These are phyloP conservation scores for Monilinia laxa DNA, from an alignment of 2,329 filamentous ascomycete genomes.

Conservation along the genomic window DNA sequence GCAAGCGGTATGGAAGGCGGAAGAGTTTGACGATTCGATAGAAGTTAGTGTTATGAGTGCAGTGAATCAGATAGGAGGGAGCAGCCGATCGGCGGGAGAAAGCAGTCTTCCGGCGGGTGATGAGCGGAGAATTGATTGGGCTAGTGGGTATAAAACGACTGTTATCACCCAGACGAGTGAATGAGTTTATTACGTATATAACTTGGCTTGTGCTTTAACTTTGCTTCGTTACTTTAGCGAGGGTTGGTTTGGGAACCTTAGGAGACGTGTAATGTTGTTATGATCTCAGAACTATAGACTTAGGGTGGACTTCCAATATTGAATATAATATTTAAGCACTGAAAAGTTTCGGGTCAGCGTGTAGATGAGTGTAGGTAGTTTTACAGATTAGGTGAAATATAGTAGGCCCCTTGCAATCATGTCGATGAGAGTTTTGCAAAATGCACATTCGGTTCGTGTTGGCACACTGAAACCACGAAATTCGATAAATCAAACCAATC, in stretches of 20 bases:
- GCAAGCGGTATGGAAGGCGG: neutral
- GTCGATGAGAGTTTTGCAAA: neutral
- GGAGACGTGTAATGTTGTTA: neutral
- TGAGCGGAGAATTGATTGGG: constrained; percentile 10
- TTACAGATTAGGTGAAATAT: neutral
- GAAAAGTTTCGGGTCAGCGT: neutral
- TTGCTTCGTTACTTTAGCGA: constrained; percentile 11
- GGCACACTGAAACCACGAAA: neutral
- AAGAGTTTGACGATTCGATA: constrained; percentile 13
- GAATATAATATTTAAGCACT: neutral
- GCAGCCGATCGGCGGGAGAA: neutral
- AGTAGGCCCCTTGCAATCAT: neutral
- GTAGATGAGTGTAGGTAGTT: too few species aligned
- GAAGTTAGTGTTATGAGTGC: constrained; percentile 13
- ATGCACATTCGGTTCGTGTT: neutral
- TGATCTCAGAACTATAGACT: neutral
- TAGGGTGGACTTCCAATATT: neutral
- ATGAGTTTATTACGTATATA: constrained; percentile 9
- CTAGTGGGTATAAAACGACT: constrained; percentile 10
- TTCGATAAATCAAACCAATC: neutral
- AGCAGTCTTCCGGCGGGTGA: neutral
- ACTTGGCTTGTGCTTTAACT: neutral
- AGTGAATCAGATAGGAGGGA: neutral
- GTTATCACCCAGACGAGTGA: constrained; percentile 18
- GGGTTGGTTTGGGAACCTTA: neutral